phyloP scores from a whole-genome alignment of 169 alveolate species.

The Neospora caninum region DNA sequence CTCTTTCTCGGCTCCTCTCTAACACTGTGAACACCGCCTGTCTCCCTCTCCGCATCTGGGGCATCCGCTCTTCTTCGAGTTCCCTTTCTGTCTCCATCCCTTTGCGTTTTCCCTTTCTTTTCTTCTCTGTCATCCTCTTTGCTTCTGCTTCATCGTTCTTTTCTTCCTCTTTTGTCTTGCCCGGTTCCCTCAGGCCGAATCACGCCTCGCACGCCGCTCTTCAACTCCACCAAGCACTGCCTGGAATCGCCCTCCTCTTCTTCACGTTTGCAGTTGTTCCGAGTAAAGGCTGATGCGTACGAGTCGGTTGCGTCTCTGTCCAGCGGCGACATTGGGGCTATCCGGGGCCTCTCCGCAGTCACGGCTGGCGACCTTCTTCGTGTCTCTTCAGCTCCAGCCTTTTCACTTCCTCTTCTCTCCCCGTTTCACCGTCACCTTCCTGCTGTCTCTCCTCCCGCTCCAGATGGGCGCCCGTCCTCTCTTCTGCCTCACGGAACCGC shows the following conservation, averaged over 20 bases:
- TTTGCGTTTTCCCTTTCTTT: too few species aligned
- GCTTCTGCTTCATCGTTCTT: too few species aligned
- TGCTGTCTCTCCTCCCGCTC: neutral
- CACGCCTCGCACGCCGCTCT: neutral
- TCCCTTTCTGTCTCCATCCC: too few species aligned
- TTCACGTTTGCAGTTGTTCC: neutral
- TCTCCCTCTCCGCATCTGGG: too few species aligned
- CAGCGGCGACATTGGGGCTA: constrained; percentile 43
- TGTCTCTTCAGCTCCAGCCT: constrained; percentile 23
- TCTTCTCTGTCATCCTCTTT: too few species aligned
- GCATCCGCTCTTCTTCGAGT: too few species aligned
- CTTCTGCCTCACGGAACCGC: too few species aligned
- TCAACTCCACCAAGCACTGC: constrained; percentile 3
- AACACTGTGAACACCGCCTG: too few species aligned
- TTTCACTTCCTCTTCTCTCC: neutral
- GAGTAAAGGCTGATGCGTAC: neutral
- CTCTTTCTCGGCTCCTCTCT: too few species aligned
- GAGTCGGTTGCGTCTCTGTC: neutral
- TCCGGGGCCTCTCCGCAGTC: constrained; percentile 25
- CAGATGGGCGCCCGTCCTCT: too few species aligned
- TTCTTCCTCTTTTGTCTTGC: too few species aligned
- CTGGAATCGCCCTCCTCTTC: neutral
- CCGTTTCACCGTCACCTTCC: neutral
- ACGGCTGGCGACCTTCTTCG: constrained; percentile 45
- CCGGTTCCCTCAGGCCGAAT: neutral